Base-by-base conservation (phyloP, 768 basidiomycete species). In the Terana coerulea region DNA sequence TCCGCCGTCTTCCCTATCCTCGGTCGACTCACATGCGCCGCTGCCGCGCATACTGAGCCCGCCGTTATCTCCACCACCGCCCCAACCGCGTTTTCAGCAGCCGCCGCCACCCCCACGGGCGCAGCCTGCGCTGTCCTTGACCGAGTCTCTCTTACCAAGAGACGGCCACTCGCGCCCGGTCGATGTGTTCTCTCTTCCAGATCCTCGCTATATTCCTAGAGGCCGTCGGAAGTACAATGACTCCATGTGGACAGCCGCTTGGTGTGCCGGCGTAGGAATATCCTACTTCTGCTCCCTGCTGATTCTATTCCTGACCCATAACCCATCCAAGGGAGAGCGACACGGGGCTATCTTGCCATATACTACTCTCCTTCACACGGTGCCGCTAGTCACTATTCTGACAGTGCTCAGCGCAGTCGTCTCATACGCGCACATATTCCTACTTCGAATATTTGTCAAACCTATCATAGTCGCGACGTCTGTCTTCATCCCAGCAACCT, bases 391-490 rank as follows among this genome's bases (percentile, higher is more conserved):
- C 58, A 83, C 80, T 25, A 80, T 88, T 58, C 70, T 91, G 51
- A 88, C 86, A 3, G 73, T 87, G 54, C 62, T 82, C 53, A 87
- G 86, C 61, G 88, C 90, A 10, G 66, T 73, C 19, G 78, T 79
- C 39, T 86, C 89, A 7, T 92, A 92, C 63, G 68, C 74, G 36
- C 87, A 91, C 64, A 81, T 91, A 36, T 76, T 83, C 56, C 75
- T 95, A 35, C 70, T 95, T 44, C 81, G 84, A 52, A 75, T 90
- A 53, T 92, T 93, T 59, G 87, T 91, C 51, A 81, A 84, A 51
- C 92, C 93, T 15, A 87, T 91, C 44, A 83, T 95, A 74, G 69
- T 91, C 31, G 77, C 76, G 21, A 91, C 88, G 0, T 83, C 84
- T 15, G 72, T 92, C 24, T 86, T 87, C 60, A 81, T 89, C 42